These are phyloP conservation scores for Tulasnella sp. DNA, from an alignment of 768 basidiomycete genomes.

Conservation along the genomic window DNA sequence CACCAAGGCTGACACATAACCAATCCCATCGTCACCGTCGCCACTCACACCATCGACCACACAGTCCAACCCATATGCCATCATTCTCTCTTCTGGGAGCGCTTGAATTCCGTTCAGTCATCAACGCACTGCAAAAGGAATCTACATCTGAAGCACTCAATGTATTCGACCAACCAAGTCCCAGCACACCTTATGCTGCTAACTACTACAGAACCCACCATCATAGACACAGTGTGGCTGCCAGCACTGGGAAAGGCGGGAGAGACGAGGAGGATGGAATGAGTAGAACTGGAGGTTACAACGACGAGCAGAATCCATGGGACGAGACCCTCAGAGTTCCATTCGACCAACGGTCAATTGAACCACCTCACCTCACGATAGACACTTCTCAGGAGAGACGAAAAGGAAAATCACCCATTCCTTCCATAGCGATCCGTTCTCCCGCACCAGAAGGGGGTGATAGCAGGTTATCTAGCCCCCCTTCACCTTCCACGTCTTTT, in stretches of 20 bases:
- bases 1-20: slow-evolving; percentile 39
- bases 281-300: too few species aligned
- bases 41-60: slow-evolving; percentile 17
- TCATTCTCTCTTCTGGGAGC: slow-evolving; percentile 90
- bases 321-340: slow-evolving; percentile 39
- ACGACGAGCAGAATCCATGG: slow-evolving; percentile 35
- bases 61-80: slow-evolving; percentile 45
- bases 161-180: slow-evolving; percentile 56
- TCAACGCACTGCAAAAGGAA: slow-evolving; percentile 63
- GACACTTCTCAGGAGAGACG: neutral
- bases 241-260: slow-evolving; percentile 10
- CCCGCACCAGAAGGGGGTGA: too few species aligned
- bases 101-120: slow-evolving; percentile 87
- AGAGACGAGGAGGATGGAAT: too few species aligned
- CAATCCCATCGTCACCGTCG: slow-evolving; percentile 19
- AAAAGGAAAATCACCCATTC: neutral
- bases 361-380: slow-evolving; percentile 16
- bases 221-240: slow-evolving; percentile 24
- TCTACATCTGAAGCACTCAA: slow-evolving; percentile 45
- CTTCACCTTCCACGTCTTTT: too few species aligned
- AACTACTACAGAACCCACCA: slow-evolving; percentile 48
- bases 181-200: slow-evolving; percentile 56
- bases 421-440: neutral
- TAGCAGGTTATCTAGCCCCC: too few species aligned
- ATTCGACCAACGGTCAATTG: slow-evolving; percentile 35